Conservation (phyloP, 495 filamentous ascomycete genomes). For the Baudoinia panamericana region DNA sequence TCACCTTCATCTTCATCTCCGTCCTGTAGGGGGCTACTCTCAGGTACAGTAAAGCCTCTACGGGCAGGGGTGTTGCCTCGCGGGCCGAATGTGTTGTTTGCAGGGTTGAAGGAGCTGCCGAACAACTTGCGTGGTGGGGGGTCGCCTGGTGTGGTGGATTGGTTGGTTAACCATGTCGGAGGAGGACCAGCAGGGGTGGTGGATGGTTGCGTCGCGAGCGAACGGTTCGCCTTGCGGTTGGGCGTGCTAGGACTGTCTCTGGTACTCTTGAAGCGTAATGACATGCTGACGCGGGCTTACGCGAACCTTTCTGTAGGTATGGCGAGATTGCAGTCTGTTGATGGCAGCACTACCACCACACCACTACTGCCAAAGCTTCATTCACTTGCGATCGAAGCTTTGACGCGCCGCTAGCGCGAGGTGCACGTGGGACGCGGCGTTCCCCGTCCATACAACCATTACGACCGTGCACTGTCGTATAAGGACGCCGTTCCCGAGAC, state of each 20-base stretch:
- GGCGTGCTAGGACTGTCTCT: slow-evolving; percentile 8
- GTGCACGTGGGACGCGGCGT: no score
- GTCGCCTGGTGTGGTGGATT: slow-evolving; percentile 67
- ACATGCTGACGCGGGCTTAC: no score
- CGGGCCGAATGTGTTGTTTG: slow-evolving; percentile 11
- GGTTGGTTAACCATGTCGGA: slow-evolving; percentile 20
- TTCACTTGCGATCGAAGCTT: no score
- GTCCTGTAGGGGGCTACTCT: slow-evolving; percentile 21
- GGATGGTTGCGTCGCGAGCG: slow-evolving; percentile 14
- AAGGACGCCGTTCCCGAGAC: no score
- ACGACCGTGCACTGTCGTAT: no score
- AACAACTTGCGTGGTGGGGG: slow-evolving; percentile 55
- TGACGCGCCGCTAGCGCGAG: no score
- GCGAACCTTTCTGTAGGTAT: no score
- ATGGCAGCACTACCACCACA: no score
- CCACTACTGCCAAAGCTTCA: no score
- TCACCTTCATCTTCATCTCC: slow-evolving; percentile 32
- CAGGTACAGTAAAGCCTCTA: slow-evolving; percentile 17
- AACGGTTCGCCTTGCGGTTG: slow-evolving; percentile 8
- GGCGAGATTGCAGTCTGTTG: no score
- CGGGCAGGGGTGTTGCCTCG: slow-evolving; percentile 8
- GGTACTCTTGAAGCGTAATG: not conserved
- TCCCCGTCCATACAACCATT: no score
- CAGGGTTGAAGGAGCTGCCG: slow-evolving; percentile 41
- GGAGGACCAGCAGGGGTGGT: slow-evolving; percentile 18